These are phyloP conservation scores for Phytophthora idaei DNA, from an alignment of 352 stramenopile species.

Conservation along the genomic window DNA sequence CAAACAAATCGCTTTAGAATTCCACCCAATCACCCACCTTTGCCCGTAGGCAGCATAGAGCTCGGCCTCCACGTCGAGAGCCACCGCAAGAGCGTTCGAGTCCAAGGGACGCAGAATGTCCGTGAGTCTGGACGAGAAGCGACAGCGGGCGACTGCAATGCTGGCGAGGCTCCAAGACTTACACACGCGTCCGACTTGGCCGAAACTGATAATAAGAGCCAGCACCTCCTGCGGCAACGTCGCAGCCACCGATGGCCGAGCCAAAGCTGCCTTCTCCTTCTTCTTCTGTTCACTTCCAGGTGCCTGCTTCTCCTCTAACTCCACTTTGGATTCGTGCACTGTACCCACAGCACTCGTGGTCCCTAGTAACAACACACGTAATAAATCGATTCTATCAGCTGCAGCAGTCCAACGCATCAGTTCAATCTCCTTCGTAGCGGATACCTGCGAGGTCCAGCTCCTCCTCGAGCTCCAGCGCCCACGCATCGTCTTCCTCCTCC, in stretches of 20 bases:
- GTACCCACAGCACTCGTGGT: not conserved
- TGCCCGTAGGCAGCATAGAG: conserved; percentile 67
- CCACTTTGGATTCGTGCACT: not conserved
- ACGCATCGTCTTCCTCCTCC: conserved; percentile 60
- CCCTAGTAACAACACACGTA: conserved; percentile 1
- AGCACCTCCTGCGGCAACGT: conserved; percentile 79
- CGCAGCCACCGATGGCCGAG: conserved; percentile 33
- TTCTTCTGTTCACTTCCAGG: not conserved
- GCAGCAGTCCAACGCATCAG: not conserved
- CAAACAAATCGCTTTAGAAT: not conserved
- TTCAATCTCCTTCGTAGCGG: not conserved
- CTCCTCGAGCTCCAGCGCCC: conserved; percentile 73
- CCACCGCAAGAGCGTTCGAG: conserved; percentile 46
- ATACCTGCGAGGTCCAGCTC: conserved; percentile 56
- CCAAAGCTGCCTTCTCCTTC: not conserved
- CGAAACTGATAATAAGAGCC: conserved; percentile 70
- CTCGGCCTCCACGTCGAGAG: conserved; percentile 61
- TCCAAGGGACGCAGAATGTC: conserved; percentile 64
- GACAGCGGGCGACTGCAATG: conserved; percentile 63
- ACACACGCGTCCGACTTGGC: conserved; percentile 75
- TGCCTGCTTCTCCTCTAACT: conserved; percentile 26
- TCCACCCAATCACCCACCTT: conserved; percentile 35
- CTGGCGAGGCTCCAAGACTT: conserved; percentile 83
- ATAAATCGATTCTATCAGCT: not conserved
- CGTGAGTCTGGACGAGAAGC: conserved; percentile 59